Percentiles rank a stretch among this genome's conserved stretches.
Conservation (phyloP, 2,329 filamentous ascomycete genomes). For the Exophiala alcalophila region DNA sequence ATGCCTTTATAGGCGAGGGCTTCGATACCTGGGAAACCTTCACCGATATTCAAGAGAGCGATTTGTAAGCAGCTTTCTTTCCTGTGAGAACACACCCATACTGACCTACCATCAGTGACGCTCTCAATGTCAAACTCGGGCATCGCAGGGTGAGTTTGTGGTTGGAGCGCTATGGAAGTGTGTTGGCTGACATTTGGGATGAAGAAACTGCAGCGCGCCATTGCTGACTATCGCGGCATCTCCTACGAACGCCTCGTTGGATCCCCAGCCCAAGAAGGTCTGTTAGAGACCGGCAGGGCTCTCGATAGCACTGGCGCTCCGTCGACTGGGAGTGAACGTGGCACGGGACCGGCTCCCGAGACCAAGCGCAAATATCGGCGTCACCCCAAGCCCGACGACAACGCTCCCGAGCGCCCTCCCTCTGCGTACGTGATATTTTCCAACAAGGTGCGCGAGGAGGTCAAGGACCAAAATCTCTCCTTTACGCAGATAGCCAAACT, state of each 20-base stretch:
- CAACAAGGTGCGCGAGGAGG: conserved; percentile 69
- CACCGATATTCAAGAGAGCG: conserved; percentile 78
- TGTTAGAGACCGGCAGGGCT: conserved; percentile 38
- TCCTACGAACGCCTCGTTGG: conserved; percentile 46
- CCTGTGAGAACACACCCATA: not conserved
- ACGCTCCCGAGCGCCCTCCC: conserved; percentile 74
- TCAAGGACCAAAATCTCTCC: conserved; percentile 71
- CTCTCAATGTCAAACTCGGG: conserved; percentile 73
- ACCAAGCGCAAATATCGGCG: conserved; percentile 32
- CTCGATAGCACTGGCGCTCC: conserved; percentile 33
- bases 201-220: conserved; percentile 78
- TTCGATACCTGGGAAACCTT: conserved; percentile 85
- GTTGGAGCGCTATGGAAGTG: not conserved
- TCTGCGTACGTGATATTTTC: conserved; percentile 85
- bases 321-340: conserved; percentile 13
- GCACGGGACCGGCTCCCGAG: conserved; percentile 15
- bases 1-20: conserved; percentile 70
- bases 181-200: conserved; percentile 10
- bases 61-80: conserved; percentile 58
- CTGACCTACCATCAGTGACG: conserved; percentile 53
- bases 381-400: conserved; percentile 63
- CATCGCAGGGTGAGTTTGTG: conserved; percentile 66
- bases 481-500: conserved; percentile 83
- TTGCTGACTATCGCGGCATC: conserved; percentile 68
- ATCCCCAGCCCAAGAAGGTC: conserved; percentile 37